These are phyloP conservation scores for Fusarium sp. DNA, from an alignment of 2,329 filamentous ascomycete genomes.

Conservation along the genomic window DNA sequence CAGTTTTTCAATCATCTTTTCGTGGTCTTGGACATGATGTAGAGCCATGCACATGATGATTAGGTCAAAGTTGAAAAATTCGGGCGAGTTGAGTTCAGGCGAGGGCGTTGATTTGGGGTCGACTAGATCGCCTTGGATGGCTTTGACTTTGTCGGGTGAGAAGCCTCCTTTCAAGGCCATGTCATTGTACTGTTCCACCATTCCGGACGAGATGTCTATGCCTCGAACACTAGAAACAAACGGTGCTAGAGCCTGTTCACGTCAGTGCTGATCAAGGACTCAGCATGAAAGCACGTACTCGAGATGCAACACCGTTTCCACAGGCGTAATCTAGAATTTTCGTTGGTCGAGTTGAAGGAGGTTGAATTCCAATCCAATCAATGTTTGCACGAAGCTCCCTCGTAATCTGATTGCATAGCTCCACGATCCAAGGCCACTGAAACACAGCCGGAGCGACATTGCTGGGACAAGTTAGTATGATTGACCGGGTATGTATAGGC, in stretches of 20 bases:
- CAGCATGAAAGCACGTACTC: constrained; percentile 25
- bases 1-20: constrained; percentile 44
- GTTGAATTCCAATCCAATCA: constrained; percentile 42
- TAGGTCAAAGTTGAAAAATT: constrained; percentile 47
- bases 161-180: constrained; percentile 41
- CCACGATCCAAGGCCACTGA: constrained; percentile 40
- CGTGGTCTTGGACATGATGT: constrained; percentile 49
- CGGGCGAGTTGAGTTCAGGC: constrained; percentile 29
- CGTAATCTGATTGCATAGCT: constrained; percentile 41
- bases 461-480: constrained; percentile 12
- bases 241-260: constrained; percentile 45
- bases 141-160: constrained; percentile 42
- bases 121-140: constrained; percentile 47
- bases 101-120: constrained; percentile 34
- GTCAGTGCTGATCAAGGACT: constrained; percentile 1
- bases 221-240: constrained; percentile 48
- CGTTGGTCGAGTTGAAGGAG: background rate
- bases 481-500: accelerated
- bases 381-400: constrained; percentile 40
- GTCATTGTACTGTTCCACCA: constrained; percentile 49
- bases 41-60: constrained; percentile 51
- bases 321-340: constrained; percentile 50
- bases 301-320: constrained; percentile 45
- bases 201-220: constrained; percentile 50
- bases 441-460: constrained; percentile 30